Evolutionary conservation across 257 asterid species (phyloP), one percentile per base, ranked within the genome.

Genomic region (Parsonsia alboflavescens): DNA sequence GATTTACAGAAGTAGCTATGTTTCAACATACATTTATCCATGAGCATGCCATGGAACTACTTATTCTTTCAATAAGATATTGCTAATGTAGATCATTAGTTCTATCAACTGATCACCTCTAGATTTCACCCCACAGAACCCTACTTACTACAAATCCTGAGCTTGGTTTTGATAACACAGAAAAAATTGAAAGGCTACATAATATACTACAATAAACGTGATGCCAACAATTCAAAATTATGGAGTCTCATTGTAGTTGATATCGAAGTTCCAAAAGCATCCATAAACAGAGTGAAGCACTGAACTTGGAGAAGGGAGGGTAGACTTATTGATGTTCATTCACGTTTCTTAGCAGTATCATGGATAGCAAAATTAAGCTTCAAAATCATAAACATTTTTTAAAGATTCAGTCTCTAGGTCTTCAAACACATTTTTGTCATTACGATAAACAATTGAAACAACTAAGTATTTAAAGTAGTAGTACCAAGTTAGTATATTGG

Each of bases 401-500:
- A 19, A 49, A 63, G 28, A 63, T 62, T 16, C 16, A 21, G 16
- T 41, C 10, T 33, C 21, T 12, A 28, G 62, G 8, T 12, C 48
- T 36, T 36, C 48, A 17, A 19, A 7, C 7, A 19, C 26, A 7
- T 42, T 65, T 36, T 19, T 39, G 15, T 50, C 33, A 75, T 8
- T 28, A 76, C 19, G 41, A 59, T 21, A 76, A 42, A 62, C 66
- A n/a, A 59, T 26, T 24, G 65, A 59, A 59, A 26, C 65, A 59
- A 26, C 65, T 4, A 24, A 59, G 65, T 3, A 11, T 59, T 7
- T 28, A 59, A 63, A 21, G 12, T 54, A 21, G 24, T 54, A 61
- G 67, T 4, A 12, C 21, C 3, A 59, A 26, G 66, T 17, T 59
- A 59, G 67, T 1, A 13, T 28, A 30, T 30, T 28, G 7, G 1